Percentiles rank a stretch among this genome's conserved stretches.
Evolutionary conservation across 2,329 filamentous ascomycete genomes (phyloP).

Genomic region (Beauveria sp.): DNA sequence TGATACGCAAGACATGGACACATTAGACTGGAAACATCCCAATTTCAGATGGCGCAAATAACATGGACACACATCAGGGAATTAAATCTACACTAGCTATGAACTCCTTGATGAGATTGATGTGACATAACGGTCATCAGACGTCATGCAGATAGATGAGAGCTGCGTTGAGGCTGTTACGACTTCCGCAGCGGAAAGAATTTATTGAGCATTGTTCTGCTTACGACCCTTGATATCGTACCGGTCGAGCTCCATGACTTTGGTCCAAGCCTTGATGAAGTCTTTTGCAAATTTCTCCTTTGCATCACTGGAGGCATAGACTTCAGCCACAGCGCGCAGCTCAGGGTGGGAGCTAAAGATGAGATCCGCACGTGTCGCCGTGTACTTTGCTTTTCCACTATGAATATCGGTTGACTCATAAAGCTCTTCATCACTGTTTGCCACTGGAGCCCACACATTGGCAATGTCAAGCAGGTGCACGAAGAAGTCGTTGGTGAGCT

Average conservation of each 20-base stretch:
- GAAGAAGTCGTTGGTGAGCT: slow-evolving; percentile 75
- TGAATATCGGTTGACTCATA: slow-evolving; percentile 60
- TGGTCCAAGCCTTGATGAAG: slow-evolving; percentile 64
- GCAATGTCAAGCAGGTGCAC: slow-evolving; percentile 65
- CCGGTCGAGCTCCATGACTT: slow-evolving; percentile 68
- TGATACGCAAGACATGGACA: slow-evolving; percentile 40
- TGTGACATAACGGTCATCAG: background rate
- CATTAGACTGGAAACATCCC: slow-evolving; percentile 62
- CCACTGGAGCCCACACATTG: slow-evolving; percentile 51
- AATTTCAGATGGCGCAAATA: slow-evolving; percentile 49
- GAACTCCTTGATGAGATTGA: background rate
- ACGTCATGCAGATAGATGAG: background rate
- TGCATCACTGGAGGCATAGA: slow-evolving; percentile 56
- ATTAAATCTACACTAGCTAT: background rate
- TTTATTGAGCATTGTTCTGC: slow-evolving; percentile 7
- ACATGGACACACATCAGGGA: background rate
- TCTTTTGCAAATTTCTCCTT: slow-evolving; percentile 61
- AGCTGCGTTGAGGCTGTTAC: background rate
- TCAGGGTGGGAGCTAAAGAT: slow-evolving; percentile 67
- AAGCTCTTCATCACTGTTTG: slow-evolving; percentile 35
- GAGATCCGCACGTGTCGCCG: slow-evolving; percentile 59
- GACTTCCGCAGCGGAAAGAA: background rate
- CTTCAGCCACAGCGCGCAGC: slow-evolving; percentile 62
- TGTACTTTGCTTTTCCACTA: slow-evolving; percentile 59
- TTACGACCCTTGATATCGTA: slow-evolving; percentile 40